Conservation (phyloP, 2,329 filamentous ascomycete species). For the Trichoderma hamatum region DNA sequence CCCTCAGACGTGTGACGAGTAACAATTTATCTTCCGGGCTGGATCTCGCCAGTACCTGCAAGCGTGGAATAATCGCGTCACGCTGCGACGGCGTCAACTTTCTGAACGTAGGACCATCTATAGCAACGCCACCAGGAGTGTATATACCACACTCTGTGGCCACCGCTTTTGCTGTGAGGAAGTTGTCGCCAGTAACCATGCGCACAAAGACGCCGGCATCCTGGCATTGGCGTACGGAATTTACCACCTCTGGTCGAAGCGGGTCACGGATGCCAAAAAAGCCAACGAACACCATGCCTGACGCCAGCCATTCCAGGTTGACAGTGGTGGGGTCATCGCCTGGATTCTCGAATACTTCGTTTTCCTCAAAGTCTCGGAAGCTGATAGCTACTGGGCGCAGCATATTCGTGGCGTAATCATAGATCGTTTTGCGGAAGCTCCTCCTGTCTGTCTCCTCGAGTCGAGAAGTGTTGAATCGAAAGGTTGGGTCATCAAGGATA, state of each 20-base stretch:
- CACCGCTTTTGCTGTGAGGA: constrained; percentile 50
- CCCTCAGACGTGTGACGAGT: constrained; percentile 65
- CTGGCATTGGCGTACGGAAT: constrained; percentile 65
- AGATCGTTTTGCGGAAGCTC: constrained; percentile 41
- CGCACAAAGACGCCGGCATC: constrained; percentile 67
- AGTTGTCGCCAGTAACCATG: constrained; percentile 60
- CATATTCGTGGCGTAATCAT: constrained; percentile 65
- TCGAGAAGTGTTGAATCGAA: constrained; percentile 35
- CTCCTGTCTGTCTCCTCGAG: constrained; percentile 40
- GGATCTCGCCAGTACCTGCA: constrained; percentile 69
- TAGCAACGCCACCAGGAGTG: constrained; percentile 67
- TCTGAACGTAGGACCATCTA: constrained; percentile 59
- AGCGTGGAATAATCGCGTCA: constrained; percentile 59
- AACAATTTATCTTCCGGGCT: constrained; percentile 71
- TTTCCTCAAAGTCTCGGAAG: constrained; percentile 71
- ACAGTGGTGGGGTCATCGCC: constrained; percentile 41
- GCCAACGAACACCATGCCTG: constrained; percentile 51
- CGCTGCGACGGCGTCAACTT: constrained; percentile 53
- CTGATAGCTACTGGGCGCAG: constrained; percentile 76
- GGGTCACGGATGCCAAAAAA: constrained; percentile 69
- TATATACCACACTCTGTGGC: constrained; percentile 48
- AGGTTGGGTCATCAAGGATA: constrained; percentile 50
- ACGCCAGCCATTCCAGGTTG: constrained; percentile 48
- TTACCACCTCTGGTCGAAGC: constrained; percentile 62
- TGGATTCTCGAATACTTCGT: constrained; percentile 63